Evolutionary conservation across 768 basidiomycete species (phyloP).

Genomic region (Gelatoporia subvermispora): DNA sequence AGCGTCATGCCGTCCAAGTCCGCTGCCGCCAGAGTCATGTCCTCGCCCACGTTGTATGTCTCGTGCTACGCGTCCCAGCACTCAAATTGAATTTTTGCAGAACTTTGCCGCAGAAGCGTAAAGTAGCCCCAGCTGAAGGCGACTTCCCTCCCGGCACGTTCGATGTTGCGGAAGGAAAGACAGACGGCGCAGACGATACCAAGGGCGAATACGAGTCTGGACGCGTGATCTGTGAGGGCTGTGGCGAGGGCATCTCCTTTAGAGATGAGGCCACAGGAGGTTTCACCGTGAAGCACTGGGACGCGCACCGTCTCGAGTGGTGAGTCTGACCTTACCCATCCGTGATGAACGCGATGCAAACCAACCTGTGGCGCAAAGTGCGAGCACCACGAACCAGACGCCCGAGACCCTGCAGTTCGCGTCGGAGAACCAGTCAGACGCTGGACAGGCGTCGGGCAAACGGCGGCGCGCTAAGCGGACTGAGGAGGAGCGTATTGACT

Average conservation of each 20-base stretch:
- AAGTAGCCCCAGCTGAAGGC: slow-evolving; percentile 24
- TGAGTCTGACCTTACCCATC: slow-evolving; percentile 25
- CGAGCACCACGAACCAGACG: slow-evolving; percentile 11
- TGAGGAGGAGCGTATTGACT: slow-evolving; percentile 73
- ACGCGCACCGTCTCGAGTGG: slow-evolving; percentile 57
- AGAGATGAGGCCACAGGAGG: slow-evolving; percentile 57
- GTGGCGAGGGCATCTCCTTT: slow-evolving; percentile 58
- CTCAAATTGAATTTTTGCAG: background rate
- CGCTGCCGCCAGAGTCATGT: slow-evolving; percentile 12
- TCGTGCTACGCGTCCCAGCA: background rate
- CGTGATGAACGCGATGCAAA: background rate
- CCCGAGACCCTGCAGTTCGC: slow-evolving; percentile 1
- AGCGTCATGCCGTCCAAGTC: slow-evolving; percentile 8
- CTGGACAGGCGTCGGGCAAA: slow-evolving; percentile 32
- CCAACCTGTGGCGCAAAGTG: slow-evolving; percentile 8
- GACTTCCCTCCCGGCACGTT: slow-evolving; percentile 4
- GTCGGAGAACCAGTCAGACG: slow-evolving; percentile 7
- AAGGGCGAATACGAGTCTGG: slow-evolving; percentile 61
- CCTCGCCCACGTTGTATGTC: slow-evolving; percentile 5
- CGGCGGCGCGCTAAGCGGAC: slow-evolving; percentile 72
- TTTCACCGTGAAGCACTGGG: slow-evolving; percentile 69
- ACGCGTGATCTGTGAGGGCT: slow-evolving; percentile 60
- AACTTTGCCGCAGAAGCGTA: slow-evolving; percentile 39
- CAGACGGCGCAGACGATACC: slow-evolving; percentile 1
- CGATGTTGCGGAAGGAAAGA: background rate